phyloP scores from a whole-genome alignment of 306 rosid genomes.

The Pyrus bretschneideri region DNA sequence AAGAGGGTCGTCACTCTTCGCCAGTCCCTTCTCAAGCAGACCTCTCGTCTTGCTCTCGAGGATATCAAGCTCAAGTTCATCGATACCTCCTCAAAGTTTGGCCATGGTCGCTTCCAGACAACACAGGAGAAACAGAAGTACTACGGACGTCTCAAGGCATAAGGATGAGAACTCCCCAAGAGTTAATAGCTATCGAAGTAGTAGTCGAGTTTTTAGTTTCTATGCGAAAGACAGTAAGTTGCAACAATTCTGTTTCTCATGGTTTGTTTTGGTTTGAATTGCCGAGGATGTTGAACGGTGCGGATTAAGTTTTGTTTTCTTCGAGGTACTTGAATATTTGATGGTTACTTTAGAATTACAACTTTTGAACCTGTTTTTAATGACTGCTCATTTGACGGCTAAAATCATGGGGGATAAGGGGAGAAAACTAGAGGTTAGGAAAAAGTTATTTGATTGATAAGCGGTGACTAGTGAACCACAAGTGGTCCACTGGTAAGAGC shows the following conservation, averaged over 20 bases:
- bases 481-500: too few relatives aligned
- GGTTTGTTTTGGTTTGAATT: not conserved
- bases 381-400: not conserved
- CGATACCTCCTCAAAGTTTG: constrained; percentile 79
- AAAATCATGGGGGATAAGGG: not conserved
- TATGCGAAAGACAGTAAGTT: not conserved
- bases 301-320: not conserved
- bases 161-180: not conserved
- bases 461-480: too few relatives aligned
- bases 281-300: not conserved
- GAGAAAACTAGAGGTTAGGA: not conserved
- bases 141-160: constrained; percentile 77
- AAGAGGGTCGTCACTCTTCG: constrained; percentile 77
- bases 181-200: not conserved
- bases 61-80: constrained; percentile 84
- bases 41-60: constrained; percentile 69
- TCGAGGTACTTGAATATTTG: not conserved
- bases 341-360: not conserved
- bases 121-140: constrained; percentile 73
- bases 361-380: not conserved
- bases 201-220: not conserved
- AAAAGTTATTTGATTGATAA: too few relatives aligned
- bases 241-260: not conserved
- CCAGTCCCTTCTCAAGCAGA: constrained; percentile 76
- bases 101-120: constrained; percentile 93